Evolutionary conservation across 257 asterid species (phyloP), one percentile per base, ranked within the genome.

Genomic region (Lycium barbarum): DNA sequence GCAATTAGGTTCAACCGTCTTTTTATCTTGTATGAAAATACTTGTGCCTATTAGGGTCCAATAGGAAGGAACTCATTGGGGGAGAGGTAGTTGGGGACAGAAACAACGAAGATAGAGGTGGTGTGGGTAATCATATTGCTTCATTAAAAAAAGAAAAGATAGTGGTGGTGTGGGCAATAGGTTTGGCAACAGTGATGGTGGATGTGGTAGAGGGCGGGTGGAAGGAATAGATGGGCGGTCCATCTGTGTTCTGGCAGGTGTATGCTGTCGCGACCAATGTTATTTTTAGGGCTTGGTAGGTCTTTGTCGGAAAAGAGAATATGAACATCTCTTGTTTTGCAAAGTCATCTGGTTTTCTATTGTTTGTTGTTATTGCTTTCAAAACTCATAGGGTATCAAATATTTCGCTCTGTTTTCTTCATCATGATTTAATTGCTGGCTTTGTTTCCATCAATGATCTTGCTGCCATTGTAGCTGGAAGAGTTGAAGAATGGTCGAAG

Each of bases 391-490:
- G 10, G 9, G 22, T 67, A 6, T 67, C n/a, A 61, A 67, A 67
- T 67, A 13, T 35, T 7, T 26, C 62, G 62, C 36, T 47, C 61
- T 73, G n/a, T 73, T 45, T 47, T 53, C 61, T 73, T 73, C 61
- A 73, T 47, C 61, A 47, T 20, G 81, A 53, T 73, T 47, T 11
- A 73, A 47, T 73, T 73, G 13, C 40, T 73, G 61, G 61, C 20
- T n/a, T 47, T 63, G 11, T 73, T 63, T 82, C 49, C 33, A 82
- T 82, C 20, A 20, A 63, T 82, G 76, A 22, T 82, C 78, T 73
- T 73, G 53, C 53, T 85, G 66, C 61, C 18, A 73, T 38, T 88
- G 88, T 95, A 97, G 99, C 82, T 97, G 67, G 95, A 89, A 86
- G 98, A 94, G 65, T 80, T 90, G 85, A 94, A 92, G 88, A 68